Evolutionary conservation across 805 yeast genomes (phyloP).

Genomic region (Candida golubevii): DNA sequence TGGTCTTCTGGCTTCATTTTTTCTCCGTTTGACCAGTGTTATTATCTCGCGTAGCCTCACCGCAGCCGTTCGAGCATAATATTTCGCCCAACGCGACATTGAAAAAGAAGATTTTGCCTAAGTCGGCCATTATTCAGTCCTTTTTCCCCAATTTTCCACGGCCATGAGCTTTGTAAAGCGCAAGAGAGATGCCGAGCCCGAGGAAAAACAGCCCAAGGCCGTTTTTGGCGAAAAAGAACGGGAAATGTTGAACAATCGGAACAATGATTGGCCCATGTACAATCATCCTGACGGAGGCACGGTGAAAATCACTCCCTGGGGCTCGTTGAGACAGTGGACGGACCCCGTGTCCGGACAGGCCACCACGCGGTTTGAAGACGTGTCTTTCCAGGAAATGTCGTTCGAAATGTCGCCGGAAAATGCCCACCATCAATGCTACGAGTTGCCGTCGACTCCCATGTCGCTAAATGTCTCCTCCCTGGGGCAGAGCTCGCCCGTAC

Average conservation of each 20-base stretch:
- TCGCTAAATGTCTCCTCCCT: slow-evolving; percentile 13
- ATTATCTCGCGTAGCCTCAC: too few species aligned
- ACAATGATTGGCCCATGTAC: slow-evolving; percentile 51
- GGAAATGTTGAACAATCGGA: slow-evolving; percentile 9
- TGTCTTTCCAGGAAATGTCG: slow-evolving; percentile 20
- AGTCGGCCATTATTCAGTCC: background rate
- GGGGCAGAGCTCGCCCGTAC: slow-evolving; percentile 15
- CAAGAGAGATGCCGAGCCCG: slow-evolving; percentile 23
- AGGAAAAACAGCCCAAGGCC: slow-evolving; percentile 19
- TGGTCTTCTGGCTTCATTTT: too few species aligned
- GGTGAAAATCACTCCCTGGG: slow-evolving; percentile 60
- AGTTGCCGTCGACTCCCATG: slow-evolving; percentile 19
- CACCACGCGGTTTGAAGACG: slow-evolving; percentile 47
- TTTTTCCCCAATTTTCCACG: background rate
- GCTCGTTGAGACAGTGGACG: slow-evolving; percentile 48
- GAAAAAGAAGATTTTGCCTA: too few species aligned
- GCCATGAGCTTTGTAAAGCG: slow-evolving; percentile 16
- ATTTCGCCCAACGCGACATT: too few species aligned
- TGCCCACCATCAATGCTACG: slow-evolving; percentile 10
- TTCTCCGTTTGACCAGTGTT: too few species aligned
- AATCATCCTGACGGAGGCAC: slow-evolving; percentile 61
- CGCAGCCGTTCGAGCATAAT: too few species aligned
- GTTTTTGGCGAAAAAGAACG: slow-evolving; percentile 17
- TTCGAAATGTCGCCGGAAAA: slow-evolving; percentile 14
- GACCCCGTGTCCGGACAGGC: slow-evolving; percentile 41